phyloP scores from a whole-genome alignment of 495 filamentous ascomycete genomes.

The Cudoniella acicularis region DNA sequence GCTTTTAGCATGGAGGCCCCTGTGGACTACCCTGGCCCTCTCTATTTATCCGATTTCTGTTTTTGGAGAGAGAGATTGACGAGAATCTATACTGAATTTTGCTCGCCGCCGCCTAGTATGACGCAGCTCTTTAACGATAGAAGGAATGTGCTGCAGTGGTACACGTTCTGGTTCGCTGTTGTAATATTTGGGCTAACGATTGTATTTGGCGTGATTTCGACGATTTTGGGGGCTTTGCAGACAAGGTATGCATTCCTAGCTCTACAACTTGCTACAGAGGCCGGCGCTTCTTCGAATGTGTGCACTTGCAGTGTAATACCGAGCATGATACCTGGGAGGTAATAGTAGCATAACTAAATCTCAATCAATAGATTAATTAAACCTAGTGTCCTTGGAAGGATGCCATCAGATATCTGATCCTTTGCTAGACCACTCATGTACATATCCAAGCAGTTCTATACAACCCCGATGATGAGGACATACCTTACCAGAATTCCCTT shows the following conservation, averaged over 20 bases:
- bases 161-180: conserved; percentile 31
- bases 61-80: not conserved
- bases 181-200: conserved; percentile 26
- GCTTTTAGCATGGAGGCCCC: not conserved
- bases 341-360: not conserved
- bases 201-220: conserved; percentile 26
- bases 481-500: too few relatives aligned
- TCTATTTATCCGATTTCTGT: not conserved
- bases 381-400: not conserved
- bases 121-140: conserved; percentile 25
- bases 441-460: not conserved
- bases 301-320: not conserved
- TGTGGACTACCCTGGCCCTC: not conserved
- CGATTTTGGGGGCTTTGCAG: not conserved
- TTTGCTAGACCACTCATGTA: not conserved
- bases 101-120: not conserved
- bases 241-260: not conserved
- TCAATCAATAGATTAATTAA: not conserved
- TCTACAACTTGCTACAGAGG: not conserved
- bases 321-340: not conserved
- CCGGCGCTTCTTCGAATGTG: not conserved
- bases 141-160: conserved; percentile 28
- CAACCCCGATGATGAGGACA: not conserved
- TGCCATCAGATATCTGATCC: not conserved
- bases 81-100: conserved; percentile 1